These are phyloP conservation scores for Aristolochia contorta DNA, from an alignment of 164 flowering plant genomes.

Conservation along the genomic window DNA sequence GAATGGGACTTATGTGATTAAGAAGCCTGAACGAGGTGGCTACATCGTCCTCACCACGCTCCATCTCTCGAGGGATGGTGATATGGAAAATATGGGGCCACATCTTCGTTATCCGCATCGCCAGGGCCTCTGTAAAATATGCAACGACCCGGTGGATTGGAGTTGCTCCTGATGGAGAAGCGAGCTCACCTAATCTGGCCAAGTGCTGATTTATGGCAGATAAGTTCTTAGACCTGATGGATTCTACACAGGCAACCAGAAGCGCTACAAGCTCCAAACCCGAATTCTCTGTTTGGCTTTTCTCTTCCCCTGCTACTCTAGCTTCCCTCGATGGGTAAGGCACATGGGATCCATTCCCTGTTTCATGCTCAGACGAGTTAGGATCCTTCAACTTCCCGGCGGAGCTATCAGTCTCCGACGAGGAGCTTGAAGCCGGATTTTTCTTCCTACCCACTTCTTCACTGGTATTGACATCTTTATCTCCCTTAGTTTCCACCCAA, in stretches of 20 bases:
- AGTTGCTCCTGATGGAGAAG: slow-evolving; percentile 63
- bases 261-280: slow-evolving; percentile 71
- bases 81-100: slow-evolving; percentile 88
- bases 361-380: slow-evolving; percentile 27
- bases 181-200: slow-evolving; percentile 63
- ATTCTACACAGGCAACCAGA: slow-evolving; percentile 64
- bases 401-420: slow-evolving; percentile 54
- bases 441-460: slow-evolving; percentile 23
- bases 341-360: slow-evolving; percentile 49
- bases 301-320: slow-evolving; percentile 12
- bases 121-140: slow-evolving; percentile 81
- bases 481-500: slow-evolving; percentile 59
- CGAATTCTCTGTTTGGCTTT: slow-evolving; percentile 26
- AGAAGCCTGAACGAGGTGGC: slow-evolving; percentile 59
- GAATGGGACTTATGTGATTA: slow-evolving; percentile 79
- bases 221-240: slow-evolving; percentile 55
- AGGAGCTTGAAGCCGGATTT: slow-evolving; percentile 53
- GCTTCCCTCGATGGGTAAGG: slow-evolving; percentile 29
- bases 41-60: slow-evolving; percentile 44
- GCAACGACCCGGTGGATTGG: slow-evolving; percentile 57
- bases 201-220: slow-evolving; percentile 43
- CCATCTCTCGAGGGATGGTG: slow-evolving; percentile 51
- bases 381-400: slow-evolving; percentile 25
- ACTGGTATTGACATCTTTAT: slow-evolving; percentile 37
- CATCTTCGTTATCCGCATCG: slow-evolving; percentile 50